Conservation (phyloP, 169 alveolate species). For the Eimeria acervulina region DNA sequence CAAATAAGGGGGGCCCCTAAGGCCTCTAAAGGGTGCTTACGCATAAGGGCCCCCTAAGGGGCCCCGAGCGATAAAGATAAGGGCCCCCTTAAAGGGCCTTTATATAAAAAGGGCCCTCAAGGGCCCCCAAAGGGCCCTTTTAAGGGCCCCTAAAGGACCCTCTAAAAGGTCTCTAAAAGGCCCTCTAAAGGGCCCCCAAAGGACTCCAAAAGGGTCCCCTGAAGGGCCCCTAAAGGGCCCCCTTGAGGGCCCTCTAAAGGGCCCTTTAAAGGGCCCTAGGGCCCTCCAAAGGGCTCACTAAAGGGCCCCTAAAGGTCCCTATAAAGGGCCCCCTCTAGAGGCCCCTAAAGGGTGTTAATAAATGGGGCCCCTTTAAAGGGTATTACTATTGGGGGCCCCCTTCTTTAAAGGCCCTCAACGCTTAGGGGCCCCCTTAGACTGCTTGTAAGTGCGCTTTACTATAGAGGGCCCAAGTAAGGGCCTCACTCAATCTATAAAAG, state of each 20-base stretch:
- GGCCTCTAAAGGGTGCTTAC: too few species aligned
- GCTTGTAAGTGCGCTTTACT: background rate
- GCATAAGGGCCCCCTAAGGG: background rate
- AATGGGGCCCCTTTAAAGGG: background rate
- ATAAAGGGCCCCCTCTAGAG: too few species aligned
- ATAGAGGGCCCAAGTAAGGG: background rate
- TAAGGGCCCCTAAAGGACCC: too few species aligned
- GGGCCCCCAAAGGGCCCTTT: background rate
- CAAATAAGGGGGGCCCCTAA: too few species aligned
- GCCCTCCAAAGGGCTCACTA: too few species aligned
- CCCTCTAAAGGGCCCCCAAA: too few species aligned
- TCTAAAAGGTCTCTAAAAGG: too few species aligned
- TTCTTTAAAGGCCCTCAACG: background rate
- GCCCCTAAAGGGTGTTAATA: background rate
- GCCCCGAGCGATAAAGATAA: background rate
- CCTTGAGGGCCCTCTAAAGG: too few species aligned
- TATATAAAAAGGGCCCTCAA: background rate
- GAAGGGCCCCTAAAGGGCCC: too few species aligned
- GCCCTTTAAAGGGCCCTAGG: background rate
- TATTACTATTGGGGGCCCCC: background rate
- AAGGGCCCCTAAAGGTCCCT: too few species aligned
- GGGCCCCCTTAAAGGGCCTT: too few species aligned
- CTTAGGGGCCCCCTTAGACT: background rate
- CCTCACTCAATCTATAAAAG: background rate
- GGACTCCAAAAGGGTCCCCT: background rate